Percentiles rank a stretch among this genome's conserved stretches.
Conservation (phyloP, 768 basidiomycete species). For the Termitomyces sp. region DNA sequence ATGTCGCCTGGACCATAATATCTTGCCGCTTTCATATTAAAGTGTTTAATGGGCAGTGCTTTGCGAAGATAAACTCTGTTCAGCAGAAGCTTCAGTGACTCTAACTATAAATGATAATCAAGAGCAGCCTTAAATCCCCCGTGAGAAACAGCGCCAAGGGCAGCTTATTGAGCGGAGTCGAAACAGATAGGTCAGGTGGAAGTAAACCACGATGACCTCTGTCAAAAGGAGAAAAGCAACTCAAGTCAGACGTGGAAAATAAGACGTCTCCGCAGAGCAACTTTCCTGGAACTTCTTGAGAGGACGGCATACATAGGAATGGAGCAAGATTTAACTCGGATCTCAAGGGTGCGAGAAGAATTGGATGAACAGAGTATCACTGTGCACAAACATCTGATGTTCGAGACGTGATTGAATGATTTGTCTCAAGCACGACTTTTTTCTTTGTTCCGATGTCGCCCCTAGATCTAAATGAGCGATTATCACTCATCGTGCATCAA, state of each 20-base stretch:
- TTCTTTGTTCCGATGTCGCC: background rate
- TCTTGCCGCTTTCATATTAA: conserved; percentile 32
- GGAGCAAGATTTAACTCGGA: background rate
- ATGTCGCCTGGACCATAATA: conserved; percentile 41
- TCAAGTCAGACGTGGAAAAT: background rate
- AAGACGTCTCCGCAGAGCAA: background rate
- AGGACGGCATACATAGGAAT: background rate
- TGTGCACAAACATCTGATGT: background rate
- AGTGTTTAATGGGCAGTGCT: background rate
- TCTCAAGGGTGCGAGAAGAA: background rate
- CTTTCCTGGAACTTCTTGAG: background rate
- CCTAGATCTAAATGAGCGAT: background rate
- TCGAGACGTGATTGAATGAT: background rate
- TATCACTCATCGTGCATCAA: background rate
- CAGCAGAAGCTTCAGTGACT: background rate
- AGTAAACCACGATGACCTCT: background rate
- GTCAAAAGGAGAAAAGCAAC: background rate
- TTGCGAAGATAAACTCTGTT: background rate
- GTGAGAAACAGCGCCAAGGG: background rate
- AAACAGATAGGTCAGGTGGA: background rate
- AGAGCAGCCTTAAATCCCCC: background rate
- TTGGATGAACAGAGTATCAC: background rate
- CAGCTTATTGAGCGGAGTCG: background rate
- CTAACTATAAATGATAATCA: background rate
- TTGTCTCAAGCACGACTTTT: background rate